Evolutionary conservation across 495 filamentous ascomycete genomes (phyloP).

Genomic region (Daldinia bambusicola): DNA sequence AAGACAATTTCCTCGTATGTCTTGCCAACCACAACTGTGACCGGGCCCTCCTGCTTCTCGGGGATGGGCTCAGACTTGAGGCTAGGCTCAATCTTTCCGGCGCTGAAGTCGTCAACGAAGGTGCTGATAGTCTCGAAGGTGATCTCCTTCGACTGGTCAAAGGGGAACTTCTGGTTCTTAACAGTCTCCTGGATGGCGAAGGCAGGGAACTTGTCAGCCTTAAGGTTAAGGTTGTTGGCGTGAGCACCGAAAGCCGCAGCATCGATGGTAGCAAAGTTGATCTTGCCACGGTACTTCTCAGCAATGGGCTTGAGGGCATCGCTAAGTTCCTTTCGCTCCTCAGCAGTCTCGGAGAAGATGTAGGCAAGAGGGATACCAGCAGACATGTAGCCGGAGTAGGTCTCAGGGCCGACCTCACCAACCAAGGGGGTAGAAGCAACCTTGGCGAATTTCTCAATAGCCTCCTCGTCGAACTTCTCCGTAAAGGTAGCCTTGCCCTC

Average conservation of each 20-base stretch:
- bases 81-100: conserved; percentile 90
- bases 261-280: conserved; percentile 99
- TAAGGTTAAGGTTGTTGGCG: conserved; percentile 96
- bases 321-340: conserved; percentile 85
- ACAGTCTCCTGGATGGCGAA: conserved; percentile 97
- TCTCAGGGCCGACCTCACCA: conserved; percentile 97
- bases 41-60: conserved; percentile 91
- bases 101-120: conserved; percentile 88
- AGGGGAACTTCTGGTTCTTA: conserved; percentile 98
- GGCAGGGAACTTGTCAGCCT: conserved; percentile 92
- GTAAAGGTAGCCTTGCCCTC: conserved; percentile 90
- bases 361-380: conserved; percentile 94
- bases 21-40: conserved; percentile 90
- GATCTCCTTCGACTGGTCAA: conserved; percentile 84
- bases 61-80: conserved; percentile 99
- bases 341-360: conserved; percentile 93
- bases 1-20: conserved; percentile 94
- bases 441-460: conserved; percentile 84
- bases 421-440: conserved; percentile 87
- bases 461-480: conserved; percentile 78
- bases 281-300: conserved; percentile 77
- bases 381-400: conserved; percentile 96
- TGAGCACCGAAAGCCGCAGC: conserved; percentile 95
- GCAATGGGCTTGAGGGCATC: conserved; percentile 71
- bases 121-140: conserved; percentile 76